These are phyloP conservation scores for Kalmusia sp. DNA, from an alignment of 2,329 filamentous ascomycete species.

Conservation along the genomic window DNA sequence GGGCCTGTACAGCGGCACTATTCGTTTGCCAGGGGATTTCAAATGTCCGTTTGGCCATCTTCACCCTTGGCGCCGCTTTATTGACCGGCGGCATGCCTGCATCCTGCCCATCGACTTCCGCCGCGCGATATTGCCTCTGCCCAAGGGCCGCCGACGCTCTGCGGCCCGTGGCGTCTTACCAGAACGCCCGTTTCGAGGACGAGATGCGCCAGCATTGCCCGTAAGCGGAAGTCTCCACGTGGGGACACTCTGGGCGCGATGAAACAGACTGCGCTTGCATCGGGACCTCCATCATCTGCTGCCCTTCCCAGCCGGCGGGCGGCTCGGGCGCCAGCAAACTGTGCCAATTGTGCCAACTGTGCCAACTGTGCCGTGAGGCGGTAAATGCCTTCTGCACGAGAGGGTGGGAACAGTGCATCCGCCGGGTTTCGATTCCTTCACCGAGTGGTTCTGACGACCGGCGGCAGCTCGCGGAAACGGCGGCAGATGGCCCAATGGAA, in stretches of 20 bases:
- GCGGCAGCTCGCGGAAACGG: neutral
- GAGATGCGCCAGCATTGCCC: neutral
- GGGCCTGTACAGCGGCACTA: slow-evolving; percentile 6
- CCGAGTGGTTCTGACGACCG: neutral
- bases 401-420: neutral
- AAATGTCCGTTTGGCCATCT: too few relatives aligned
- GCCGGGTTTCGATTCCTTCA: neutral
- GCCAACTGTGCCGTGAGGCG: too few relatives aligned
- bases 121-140: neutral
- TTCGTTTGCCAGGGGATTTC: slow-evolving; percentile 12
- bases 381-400: neutral
- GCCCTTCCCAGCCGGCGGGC: neutral
- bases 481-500: slow-evolving; percentile 4
- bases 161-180: slow-evolving; percentile 1
- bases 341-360: too few relatives aligned
- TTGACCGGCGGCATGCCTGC: slow-evolving; percentile 4
- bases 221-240: neutral
- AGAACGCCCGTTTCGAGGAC: neutral
- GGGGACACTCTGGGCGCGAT: neutral
- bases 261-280: slow-evolving; percentile 2
- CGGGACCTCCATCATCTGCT: neutral
- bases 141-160: neutral
- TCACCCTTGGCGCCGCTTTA: slow-evolving; percentile 2
- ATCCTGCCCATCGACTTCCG: neutral
- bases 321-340: neutral